Evolutionary conservation across 345 rosid species (phyloP).

Genomic region (Hypericum androsaemum): DNA sequence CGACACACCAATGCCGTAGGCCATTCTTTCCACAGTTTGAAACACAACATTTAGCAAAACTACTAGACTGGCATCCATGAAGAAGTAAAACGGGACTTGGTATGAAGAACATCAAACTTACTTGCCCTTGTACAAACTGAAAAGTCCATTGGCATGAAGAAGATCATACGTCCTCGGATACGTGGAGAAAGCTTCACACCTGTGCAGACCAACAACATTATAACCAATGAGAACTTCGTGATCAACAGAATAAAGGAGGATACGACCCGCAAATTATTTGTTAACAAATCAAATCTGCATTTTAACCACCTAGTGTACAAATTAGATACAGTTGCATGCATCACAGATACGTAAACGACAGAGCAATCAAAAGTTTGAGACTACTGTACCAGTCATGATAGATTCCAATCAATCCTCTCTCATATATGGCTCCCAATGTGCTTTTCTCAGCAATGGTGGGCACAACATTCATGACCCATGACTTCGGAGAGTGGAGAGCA

Average conservation of each 20-base stretch:
- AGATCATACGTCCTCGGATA: slow-evolving; percentile 96
- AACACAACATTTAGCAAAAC: too few species aligned
- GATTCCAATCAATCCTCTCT: slow-evolving; percentile 91
- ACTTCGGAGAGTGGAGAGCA: slow-evolving; percentile 54
- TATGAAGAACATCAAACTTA: slow-evolving; percentile 24
- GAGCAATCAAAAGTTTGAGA: slow-evolving; percentile 8
- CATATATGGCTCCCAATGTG: slow-evolving; percentile 70
- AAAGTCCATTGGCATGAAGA: slow-evolving; percentile 75
- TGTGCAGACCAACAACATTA: slow-evolving; percentile 21
- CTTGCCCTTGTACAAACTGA: slow-evolving; percentile 84
- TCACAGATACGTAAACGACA: neutral
- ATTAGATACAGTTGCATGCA: neutral
- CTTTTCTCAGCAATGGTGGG: slow-evolving; percentile 77
- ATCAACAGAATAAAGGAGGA: neutral
- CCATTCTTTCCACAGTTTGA: too few species aligned
- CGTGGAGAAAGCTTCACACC: slow-evolving; percentile 99
- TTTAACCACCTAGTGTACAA: too few species aligned
- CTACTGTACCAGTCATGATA: slow-evolving; percentile 82
- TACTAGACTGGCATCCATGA: too few species aligned
- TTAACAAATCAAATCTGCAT: too few species aligned
- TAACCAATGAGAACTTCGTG: neutral
- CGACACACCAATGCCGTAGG: too few species aligned
- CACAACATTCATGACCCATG: slow-evolving; percentile 98
- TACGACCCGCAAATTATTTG: too few species aligned
- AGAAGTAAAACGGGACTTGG: too few species aligned